Percentiles rank a stretch among this genome's conserved stretches.
These are phyloP conservation scores for Phytophthora ohioensis DNA, from an alignment of 352 stramenopile genomes.

Conservation along the genomic window DNA sequence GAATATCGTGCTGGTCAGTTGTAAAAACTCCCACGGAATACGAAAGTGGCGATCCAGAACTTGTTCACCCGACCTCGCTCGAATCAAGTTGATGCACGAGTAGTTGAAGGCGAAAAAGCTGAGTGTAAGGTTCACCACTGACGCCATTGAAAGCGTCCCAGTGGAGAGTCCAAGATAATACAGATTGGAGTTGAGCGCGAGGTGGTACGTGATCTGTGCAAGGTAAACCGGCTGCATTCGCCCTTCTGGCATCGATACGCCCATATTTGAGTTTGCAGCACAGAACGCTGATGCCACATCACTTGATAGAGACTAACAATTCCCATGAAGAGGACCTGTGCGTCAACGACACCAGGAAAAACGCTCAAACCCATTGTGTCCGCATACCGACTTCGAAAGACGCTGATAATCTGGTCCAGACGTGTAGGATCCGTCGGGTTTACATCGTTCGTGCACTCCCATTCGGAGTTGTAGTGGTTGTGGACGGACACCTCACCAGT, in stretches of 20 bases:
- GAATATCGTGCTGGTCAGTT: not conserved
- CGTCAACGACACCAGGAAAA: constrained; percentile 14
- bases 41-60: constrained; percentile 16
- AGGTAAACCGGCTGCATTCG: constrained; percentile 22
- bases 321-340: constrained; percentile 27
- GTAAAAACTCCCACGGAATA: constrained; percentile 25
- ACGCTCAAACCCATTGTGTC: constrained; percentile 20
- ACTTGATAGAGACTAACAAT: constrained; percentile 31
- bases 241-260: constrained; percentile 17
- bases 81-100: constrained; percentile 15
- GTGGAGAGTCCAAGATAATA: constrained; percentile 20
- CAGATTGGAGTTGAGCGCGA: constrained; percentile 22
- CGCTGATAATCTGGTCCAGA: constrained; percentile 11
- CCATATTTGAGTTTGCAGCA: constrained; percentile 1
- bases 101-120: constrained; percentile 26
- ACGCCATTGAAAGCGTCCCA: constrained; percentile 10
- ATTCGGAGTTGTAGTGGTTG: constrained; percentile 22
- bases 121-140: constrained; percentile 7
- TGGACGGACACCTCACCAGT: constrained; percentile 17
- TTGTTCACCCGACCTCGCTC: constrained; percentile 13
- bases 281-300: constrained; percentile 16
- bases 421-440: constrained; percentile 1
- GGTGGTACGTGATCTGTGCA: constrained; percentile 21
- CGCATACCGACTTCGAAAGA: constrained; percentile 17
- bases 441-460: constrained; percentile 19